Evolutionary conservation across 176 grass and related monocot genomes (phyloP).

Genomic region (Leersia perrieri): DNA sequence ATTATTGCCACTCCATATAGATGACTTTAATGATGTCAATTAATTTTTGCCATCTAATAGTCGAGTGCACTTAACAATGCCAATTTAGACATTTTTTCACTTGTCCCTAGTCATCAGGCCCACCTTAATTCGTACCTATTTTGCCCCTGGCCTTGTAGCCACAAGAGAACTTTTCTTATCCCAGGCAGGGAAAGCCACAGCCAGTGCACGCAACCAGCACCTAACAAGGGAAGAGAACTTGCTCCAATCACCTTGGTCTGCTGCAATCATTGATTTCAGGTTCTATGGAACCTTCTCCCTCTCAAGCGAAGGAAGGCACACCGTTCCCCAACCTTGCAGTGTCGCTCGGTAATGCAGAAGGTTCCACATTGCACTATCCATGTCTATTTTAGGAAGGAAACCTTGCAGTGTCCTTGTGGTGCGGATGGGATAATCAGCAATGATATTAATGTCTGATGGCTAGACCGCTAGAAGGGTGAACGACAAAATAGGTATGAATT

Average conservation of each 20-base stretch:
- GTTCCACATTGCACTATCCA: not conserved
- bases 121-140: not conserved
- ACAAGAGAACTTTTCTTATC: not conserved
- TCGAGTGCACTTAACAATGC: not conserved
- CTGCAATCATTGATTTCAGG: not conserved
- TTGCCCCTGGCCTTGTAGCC: too few species aligned
- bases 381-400: not conserved
- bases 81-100: not conserved
- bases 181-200: not conserved
- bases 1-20: not conserved
- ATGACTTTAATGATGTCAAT: not conserved
- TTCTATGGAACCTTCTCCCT: not conserved
- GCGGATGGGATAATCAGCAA: not conserved
- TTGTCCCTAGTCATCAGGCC: not conserved
- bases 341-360: not conserved
- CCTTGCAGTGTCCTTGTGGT: not conserved
- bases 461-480: not conserved
- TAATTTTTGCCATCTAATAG: not conserved
- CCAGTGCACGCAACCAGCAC: too few species aligned
- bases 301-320: not conserved
- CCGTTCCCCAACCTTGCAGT: not conserved
- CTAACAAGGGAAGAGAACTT: too few species aligned
- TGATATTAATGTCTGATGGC: not conserved
- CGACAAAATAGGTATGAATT: not conserved
- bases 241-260: not conserved